Evolutionary conservation across 2,329 filamentous ascomycete species (phyloP).

Genomic region (Colletotrichum magnum): DNA sequence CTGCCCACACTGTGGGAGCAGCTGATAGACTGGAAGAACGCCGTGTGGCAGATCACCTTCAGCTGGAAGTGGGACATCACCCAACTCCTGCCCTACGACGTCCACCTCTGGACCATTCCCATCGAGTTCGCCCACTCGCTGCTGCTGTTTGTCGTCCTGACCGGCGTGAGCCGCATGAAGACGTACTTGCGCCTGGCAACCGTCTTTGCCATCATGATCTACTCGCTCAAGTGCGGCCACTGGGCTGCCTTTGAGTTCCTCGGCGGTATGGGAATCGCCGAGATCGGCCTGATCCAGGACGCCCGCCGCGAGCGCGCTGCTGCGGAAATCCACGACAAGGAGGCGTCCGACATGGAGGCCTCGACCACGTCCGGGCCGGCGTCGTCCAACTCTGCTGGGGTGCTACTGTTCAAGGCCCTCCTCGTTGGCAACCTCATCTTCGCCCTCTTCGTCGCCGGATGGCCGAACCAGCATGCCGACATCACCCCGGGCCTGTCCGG

Average conservation of each 20-base stretch:
- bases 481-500: constrained; percentile 51
- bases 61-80: constrained; percentile 49
- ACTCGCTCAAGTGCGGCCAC: constrained; percentile 54
- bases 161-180: constrained; percentile 51
- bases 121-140: constrained; percentile 63
- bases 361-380: constrained; percentile 18
- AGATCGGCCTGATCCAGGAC: constrained; percentile 56
- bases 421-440: constrained; percentile 46
- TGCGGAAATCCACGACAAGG: constrained; percentile 39
- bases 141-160: constrained; percentile 58
- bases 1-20: constrained; percentile 45
- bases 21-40: constrained; percentile 46
- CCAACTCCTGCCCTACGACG: constrained; percentile 52
- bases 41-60: constrained; percentile 45
- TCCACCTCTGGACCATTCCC: constrained; percentile 65
- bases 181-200: constrained; percentile 49
- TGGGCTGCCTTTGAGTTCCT: constrained; percentile 63
- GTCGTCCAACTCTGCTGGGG: constrained; percentile 25
- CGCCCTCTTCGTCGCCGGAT: constrained; percentile 55
- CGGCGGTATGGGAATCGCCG: constrained; percentile 60
- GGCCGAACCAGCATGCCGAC: constrained; percentile 54
- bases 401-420: constrained; percentile 43
- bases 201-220: constrained; percentile 52
- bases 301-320: constrained; percentile 19
- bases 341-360: constrained; percentile 28